Conservation (phyloP, 2,329 filamentous ascomycete genomes). For the Fonsecaea monophora region DNA sequence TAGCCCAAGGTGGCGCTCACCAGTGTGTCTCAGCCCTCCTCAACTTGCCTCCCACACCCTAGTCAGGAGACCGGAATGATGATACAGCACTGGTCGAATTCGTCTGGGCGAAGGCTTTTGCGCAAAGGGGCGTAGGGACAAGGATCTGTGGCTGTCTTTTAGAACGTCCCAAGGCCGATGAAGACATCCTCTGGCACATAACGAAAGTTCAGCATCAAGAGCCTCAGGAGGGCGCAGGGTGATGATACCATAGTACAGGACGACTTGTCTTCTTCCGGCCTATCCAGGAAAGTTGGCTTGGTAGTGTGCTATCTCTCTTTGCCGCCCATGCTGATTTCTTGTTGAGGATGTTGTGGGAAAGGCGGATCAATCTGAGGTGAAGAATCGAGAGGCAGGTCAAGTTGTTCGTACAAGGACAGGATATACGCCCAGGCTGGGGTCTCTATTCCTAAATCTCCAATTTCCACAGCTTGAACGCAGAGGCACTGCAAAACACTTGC, state of each 20-base stretch:
- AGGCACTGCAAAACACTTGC: not conserved
- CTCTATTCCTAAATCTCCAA: not conserved
- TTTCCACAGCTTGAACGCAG: not conserved
- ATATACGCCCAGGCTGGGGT: not conserved
- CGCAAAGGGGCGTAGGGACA: not conserved
- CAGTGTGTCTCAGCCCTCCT: not conserved
- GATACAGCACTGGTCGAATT: not conserved
- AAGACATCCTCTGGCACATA: not conserved
- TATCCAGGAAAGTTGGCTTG: not conserved
- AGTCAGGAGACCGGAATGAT: not conserved
- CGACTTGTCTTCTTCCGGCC: not conserved
- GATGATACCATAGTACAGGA: not conserved
- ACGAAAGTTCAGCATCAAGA: not conserved
- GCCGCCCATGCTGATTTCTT: not conserved
- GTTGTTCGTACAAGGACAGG: not conserved
- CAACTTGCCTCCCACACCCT: not conserved
- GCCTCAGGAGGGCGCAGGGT: not conserved
- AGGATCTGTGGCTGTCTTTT: not conserved
- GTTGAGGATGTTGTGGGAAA: not conserved
- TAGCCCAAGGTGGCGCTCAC: not conserved
- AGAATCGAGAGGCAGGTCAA: not conserved
- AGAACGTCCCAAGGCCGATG: not conserved
- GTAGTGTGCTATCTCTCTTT: not conserved
- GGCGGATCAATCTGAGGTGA: not conserved
- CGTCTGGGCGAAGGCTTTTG: not conserved